Percentiles rank a stretch among this genome's conserved stretches.
These are phyloP conservation scores for Ceratocystis lukuohia DNA, from an alignment of 2,329 filamentous ascomycete genomes.

Conservation along the genomic window DNA sequence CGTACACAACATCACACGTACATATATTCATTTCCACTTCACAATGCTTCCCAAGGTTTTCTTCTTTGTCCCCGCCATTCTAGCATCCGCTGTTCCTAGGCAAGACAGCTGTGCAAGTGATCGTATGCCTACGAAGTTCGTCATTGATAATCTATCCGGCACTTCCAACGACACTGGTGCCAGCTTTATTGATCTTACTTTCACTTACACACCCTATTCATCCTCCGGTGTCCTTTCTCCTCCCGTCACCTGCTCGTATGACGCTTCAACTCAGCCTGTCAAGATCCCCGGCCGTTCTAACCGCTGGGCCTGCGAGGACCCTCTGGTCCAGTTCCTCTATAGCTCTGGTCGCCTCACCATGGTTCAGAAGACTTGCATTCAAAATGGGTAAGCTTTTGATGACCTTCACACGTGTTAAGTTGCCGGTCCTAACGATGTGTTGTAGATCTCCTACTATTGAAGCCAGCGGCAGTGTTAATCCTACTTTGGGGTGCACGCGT, in stretches of 20 bases:
- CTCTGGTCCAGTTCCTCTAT: constrained; percentile 34
- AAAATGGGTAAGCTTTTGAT: constrained; percentile 27
- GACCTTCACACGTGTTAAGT: not conserved
- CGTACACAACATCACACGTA: too few relatives aligned
- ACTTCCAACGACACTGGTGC: constrained; percentile 27
- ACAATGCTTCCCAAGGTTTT: constrained; percentile 19
- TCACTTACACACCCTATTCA: constrained; percentile 25
- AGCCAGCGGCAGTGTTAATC: constrained; percentile 20
- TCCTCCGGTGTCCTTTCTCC: constrained; percentile 26
- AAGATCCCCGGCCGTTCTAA: constrained; percentile 25
- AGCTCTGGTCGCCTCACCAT: constrained; percentile 27
- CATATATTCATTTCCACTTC: not conserved
- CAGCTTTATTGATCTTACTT: constrained; percentile 30
- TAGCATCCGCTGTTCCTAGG: constrained; percentile 13
- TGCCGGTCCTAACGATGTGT: not conserved
- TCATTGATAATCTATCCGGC: constrained; percentile 29
- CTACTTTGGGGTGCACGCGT: constrained; percentile 18
- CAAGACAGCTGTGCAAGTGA: constrained; percentile 23
- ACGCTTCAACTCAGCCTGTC: constrained; percentile 31
- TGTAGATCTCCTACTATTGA: constrained; percentile 19
- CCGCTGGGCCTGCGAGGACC: constrained; percentile 33
- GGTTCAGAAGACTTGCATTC: constrained; percentile 33
- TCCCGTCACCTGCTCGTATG: constrained; percentile 32
- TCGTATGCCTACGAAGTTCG: constrained; percentile 29
- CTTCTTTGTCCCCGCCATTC: constrained; percentile 19